Base-by-base conservation (phyloP, 768 basidiomycete genomes). In the Lyophyllum atratum region DNA sequence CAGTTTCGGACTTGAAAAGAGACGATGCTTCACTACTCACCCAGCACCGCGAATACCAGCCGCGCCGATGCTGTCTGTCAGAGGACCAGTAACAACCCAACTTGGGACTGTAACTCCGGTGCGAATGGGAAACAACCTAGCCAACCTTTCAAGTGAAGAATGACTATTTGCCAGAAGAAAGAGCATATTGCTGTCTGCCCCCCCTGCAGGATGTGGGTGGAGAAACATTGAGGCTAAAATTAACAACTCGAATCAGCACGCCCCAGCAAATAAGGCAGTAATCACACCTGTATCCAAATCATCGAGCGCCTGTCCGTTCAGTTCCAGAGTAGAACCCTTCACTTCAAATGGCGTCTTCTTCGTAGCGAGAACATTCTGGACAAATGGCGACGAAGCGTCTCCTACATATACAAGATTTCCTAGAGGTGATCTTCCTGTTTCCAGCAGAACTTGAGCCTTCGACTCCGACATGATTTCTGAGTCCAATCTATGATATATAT, bases 1-100 rank as follows among this genome's bases (percentile, higher is more conserved):
- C 9, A 26, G 22, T 29, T 12, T 21, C 19, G 47, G 37, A 46
- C 4, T 7, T 17, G 25, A 19, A 17, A 34, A 22, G 53, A 56
- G 44, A 54, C n/a, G 53, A 34, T 40, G 33, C 25, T 47, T 39
- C 22, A 28, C 19, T 10, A 69, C 85, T 68, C 71, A 92, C 90
- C 93, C 93, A 56, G 92, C 87, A 15, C 84, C 92, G 12, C 81
- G 69, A 19, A 93, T 73, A 1, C 89, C 93, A n/a, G 82, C 90
- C 11, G 90, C 85, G 4, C 90, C 92, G 17, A 80, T 69, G 43
- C 56, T 64, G 60, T 89, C 89, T 19, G 84, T 77, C 12, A 70
- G 67, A 14, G 70, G 70, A 10, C 83, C 80, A 3, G 87, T 74
- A 17, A 92, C 77, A 6, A 92, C 63, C 91, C 93, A 95, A 64